phyloP scores from a whole-genome alignment of 352 stramenopile species.

The Phytophthora syringae region DNA sequence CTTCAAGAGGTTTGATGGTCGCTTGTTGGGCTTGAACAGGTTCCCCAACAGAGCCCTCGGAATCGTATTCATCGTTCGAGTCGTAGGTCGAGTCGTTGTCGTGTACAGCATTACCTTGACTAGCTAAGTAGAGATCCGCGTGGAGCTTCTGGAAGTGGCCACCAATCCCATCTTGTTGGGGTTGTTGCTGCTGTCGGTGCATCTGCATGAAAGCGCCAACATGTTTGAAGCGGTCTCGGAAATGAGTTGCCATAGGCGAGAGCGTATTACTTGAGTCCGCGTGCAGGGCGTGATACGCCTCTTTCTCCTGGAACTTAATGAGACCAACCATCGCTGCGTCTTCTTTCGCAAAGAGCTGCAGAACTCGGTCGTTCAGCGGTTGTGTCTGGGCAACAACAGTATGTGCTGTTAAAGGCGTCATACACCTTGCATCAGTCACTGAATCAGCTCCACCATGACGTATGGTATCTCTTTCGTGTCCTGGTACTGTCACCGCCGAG shows the following conservation, averaged over 20 bases:
- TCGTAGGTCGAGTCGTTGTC: conserved; percentile 25
- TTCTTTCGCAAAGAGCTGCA: conserved; percentile 60
- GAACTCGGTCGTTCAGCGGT: conserved; percentile 34
- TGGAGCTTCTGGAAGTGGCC: conserved; percentile 72
- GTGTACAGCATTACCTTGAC: background rate
- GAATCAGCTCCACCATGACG: conserved; percentile 12
- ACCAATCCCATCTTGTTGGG: conserved; percentile 57
- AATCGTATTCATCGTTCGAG: conserved; percentile 24
- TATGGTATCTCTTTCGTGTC: conserved; percentile 9
- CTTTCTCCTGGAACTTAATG: conserved; percentile 75
- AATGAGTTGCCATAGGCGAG: conserved; percentile 55
- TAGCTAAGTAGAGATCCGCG: conserved; percentile 42
- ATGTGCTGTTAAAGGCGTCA: background rate
- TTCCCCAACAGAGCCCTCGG: background rate
- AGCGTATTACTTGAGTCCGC: conserved; percentile 51
- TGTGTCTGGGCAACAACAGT: background rate
- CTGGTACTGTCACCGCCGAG: background rate
- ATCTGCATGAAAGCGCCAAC: conserved; percentile 53
- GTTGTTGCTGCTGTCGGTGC: conserved; percentile 36
- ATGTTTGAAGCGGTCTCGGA: conserved; percentile 77
- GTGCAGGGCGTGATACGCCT: conserved; percentile 33
- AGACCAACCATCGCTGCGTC: conserved; percentile 62
- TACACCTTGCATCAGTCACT: background rate
- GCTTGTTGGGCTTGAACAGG: conserved; percentile 27
- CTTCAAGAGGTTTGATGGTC: conserved; percentile 11